These are phyloP conservation scores for Penicillium tannophilum DNA, from an alignment of 495 filamentous ascomycete genomes.

Conservation along the genomic window DNA sequence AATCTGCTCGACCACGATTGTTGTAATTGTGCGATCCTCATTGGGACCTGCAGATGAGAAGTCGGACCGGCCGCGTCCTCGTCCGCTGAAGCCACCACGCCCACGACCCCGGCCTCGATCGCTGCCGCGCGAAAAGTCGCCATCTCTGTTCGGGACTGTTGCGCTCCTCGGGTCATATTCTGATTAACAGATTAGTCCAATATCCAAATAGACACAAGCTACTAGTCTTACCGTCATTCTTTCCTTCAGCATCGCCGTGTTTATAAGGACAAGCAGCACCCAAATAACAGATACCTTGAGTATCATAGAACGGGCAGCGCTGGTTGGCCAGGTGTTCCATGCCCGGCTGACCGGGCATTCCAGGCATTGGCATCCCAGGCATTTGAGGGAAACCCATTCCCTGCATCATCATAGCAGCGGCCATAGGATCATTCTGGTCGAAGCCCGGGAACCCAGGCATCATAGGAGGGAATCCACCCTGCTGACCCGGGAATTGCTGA, in stretches of 20 bases:
- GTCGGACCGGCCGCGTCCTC: constrained; percentile 60
- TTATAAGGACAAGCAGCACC: constrained; percentile 80
- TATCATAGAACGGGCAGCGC: constrained; percentile 85
- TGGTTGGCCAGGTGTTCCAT: constrained; percentile 43
- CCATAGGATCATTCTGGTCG: constrained; percentile 68
- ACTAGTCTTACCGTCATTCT: constrained; percentile 49
- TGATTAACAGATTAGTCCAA: constrained; percentile 27
- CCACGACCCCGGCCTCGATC: constrained; percentile 54
- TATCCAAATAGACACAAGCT: background rate
- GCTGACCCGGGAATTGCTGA: constrained; percentile 30
- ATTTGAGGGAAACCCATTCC: constrained; percentile 63
- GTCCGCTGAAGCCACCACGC: constrained; percentile 45
- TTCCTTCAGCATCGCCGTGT: constrained; percentile 68
- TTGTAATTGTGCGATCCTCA: constrained; percentile 70
- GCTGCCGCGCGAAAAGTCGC: constrained; percentile 35
- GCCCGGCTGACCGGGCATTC: constrained; percentile 39
- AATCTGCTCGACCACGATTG: constrained; percentile 90
- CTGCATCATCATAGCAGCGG: constrained; percentile 67
- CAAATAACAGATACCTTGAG: constrained; percentile 80
- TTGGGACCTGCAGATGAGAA: constrained; percentile 79
- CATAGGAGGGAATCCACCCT: constrained; percentile 48
- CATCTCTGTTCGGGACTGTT: constrained; percentile 33
- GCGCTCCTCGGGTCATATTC: constrained; percentile 88
- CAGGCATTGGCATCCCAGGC: constrained; percentile 56
- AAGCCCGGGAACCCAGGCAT: constrained; percentile 56